phyloP scores from a whole-genome alignment of 345 rosid species.

The Dipteronia dyeriana region DNA sequence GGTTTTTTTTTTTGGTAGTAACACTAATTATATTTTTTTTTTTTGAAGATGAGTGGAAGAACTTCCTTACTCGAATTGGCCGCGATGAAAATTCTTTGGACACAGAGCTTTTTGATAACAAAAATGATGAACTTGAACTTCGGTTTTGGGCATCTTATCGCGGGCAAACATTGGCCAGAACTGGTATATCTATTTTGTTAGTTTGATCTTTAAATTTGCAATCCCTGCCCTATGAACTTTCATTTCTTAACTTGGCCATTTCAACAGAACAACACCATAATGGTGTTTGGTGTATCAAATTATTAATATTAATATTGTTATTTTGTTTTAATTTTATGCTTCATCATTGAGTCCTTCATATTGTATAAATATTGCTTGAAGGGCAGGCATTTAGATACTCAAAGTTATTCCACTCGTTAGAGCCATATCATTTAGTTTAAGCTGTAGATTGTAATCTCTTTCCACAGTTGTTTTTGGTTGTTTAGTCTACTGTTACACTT shows the following conservation, averaged over 20 bases:
- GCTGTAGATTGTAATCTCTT: not conserved
- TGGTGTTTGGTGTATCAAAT: not conserved
- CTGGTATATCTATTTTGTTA: conserved; percentile 46
- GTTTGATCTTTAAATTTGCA: not conserved
- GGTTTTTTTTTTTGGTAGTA: conserved; percentile 4
- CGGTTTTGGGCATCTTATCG: conserved; percentile 99
- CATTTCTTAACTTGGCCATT: not conserved
- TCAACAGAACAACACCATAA: not conserved
- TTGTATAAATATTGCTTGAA: not conserved
- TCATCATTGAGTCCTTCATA: not conserved
- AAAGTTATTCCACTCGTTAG: not conserved
- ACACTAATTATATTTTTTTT: conserved; percentile 23
- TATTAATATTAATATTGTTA: not conserved
- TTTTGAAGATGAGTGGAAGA: conserved; percentile 92
- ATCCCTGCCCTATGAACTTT: not conserved
- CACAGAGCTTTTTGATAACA: conserved; percentile 65
- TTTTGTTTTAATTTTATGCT: not conserved
- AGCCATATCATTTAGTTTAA: not conserved
- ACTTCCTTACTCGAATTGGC: conserved; percentile 96
- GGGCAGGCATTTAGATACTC: not conserved
- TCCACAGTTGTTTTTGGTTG: not conserved
- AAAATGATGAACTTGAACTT: conserved; percentile 86
- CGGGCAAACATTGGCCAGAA: conserved; percentile 94
- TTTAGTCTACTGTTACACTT: not conserved
- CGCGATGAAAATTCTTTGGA: conserved; percentile 89